Evolutionary conservation across 805 yeast species (phyloP).

Genomic region (Kazachstania viticola): DNA sequence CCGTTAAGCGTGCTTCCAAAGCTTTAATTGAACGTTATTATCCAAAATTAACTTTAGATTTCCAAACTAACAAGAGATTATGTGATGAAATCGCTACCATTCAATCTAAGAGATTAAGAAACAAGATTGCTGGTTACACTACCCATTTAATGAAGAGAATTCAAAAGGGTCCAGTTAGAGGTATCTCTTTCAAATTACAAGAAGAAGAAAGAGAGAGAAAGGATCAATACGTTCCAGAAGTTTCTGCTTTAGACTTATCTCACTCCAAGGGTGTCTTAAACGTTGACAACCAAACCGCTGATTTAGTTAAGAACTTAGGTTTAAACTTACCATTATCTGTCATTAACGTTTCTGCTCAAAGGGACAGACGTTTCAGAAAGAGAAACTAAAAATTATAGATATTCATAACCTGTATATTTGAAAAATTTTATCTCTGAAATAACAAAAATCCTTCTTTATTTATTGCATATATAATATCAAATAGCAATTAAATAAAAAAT

Average conservation of each 20-base stretch:
- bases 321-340: conserved; percentile 79
- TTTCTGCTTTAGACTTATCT: conserved; percentile 97
- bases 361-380: conserved; percentile 87
- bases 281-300: conserved; percentile 95
- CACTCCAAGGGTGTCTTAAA: conserved; percentile 93
- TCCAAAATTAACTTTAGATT: conserved; percentile 98
- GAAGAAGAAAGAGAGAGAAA: conserved; percentile 99
- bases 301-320: conserved; percentile 88
- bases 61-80: conserved; percentile 99
- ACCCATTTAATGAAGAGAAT: conserved; percentile 99
- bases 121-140: conserved; percentile 99
- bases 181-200: conserved; percentile 99
- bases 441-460: too few species aligned
- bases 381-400: conserved; percentile 42
- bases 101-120: conserved; percentile 99
- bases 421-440: too few species aligned
- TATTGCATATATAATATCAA: too few species aligned
- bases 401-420: not conserved
- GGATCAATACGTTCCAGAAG: conserved; percentile 99
- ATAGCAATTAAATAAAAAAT: too few species aligned
- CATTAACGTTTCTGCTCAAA: conserved; percentile 78
- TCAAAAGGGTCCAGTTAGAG: conserved; percentile 99
- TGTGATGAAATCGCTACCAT: conserved; percentile 97
- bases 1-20: conserved; percentile 99
- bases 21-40: conserved; percentile 98